Evolutionary conservation across 2,329 filamentous ascomycete species (phyloP).

Genomic region (Calonectria ilicicola): DNA sequence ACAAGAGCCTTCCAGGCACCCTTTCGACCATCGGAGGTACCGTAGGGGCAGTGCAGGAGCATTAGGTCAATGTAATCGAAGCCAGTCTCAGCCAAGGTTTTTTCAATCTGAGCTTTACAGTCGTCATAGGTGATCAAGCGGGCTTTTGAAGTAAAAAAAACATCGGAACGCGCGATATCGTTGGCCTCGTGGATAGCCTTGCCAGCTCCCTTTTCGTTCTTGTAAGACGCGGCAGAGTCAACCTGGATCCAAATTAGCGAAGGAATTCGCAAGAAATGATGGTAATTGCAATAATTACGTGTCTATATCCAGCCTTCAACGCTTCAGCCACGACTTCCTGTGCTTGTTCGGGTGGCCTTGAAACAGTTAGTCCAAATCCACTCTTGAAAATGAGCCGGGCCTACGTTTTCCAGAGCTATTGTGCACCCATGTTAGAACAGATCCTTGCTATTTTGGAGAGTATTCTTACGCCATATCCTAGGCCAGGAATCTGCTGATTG

Average conservation of each 20-base stretch:
- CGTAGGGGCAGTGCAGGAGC: constrained; percentile 73
- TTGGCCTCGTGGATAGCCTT: neutral
- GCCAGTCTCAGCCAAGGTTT: neutral
- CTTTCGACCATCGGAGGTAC: constrained; percentile 66
- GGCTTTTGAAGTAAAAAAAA: neutral
- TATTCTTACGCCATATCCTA: neutral
- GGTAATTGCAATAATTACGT: neutral
- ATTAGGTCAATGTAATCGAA: constrained; percentile 76
- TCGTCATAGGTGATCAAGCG: neutral
- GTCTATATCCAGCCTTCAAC: neutral
- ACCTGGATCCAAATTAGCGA: neutral
- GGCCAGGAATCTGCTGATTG: neutral
- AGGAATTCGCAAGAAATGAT: neutral
- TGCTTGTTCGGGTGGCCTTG: neutral
- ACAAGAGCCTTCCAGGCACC: constrained; percentile 76
- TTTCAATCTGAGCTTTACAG: neutral
- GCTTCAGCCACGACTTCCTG: neutral
- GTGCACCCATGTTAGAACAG: neutral
- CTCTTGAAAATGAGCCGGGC: neutral
- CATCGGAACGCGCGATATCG: neutral
- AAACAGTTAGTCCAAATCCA: neutral
- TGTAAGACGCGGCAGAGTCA: neutral
- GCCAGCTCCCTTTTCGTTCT: neutral
- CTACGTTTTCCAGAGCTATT: neutral
- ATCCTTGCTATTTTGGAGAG: neutral